phyloP scores from a whole-genome alignment of 2,329 filamentous ascomycete species.

The Annulohypoxylon truncatum region DNA sequence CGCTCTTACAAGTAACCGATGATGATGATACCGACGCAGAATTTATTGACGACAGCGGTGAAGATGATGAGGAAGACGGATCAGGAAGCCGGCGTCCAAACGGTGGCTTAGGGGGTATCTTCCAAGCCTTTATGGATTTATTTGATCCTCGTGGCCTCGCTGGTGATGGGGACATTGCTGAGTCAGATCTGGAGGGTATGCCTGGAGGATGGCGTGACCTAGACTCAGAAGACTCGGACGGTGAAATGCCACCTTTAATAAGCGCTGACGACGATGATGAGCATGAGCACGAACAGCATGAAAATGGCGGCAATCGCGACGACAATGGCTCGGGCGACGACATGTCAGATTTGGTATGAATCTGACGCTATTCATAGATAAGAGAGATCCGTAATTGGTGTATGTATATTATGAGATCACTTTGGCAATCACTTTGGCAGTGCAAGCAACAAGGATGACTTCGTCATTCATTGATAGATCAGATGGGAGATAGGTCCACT shows the following conservation, averaged over 20 bases:
- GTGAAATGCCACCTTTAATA: constrained; percentile 40
- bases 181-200: constrained; percentile 29
- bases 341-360: constrained; percentile 21
- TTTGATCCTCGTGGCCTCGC: constrained; percentile 8
- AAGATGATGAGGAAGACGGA: neutral
- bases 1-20: constrained; percentile 28
- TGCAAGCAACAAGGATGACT: neutral
- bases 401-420: neutral
- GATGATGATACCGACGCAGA: constrained; percentile 22
- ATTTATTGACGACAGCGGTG: neutral
- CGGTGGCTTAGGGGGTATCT: neutral
- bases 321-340: constrained; percentile 31
- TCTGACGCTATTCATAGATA: neutral
- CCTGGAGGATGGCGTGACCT: constrained; percentile 44
- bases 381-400: neutral
- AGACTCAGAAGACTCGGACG: constrained; percentile 31
- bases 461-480: neutral
- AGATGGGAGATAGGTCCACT: neutral
- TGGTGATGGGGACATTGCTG: neutral
- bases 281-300: neutral
- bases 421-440: neutral
- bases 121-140: constrained; percentile 40
- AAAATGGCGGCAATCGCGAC: neutral
- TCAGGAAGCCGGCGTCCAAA: neutral
- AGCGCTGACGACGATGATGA: neutral